Conservation (phyloP, 768 basidiomycete genomes). For the Ephemerocybe angulata region DNA sequence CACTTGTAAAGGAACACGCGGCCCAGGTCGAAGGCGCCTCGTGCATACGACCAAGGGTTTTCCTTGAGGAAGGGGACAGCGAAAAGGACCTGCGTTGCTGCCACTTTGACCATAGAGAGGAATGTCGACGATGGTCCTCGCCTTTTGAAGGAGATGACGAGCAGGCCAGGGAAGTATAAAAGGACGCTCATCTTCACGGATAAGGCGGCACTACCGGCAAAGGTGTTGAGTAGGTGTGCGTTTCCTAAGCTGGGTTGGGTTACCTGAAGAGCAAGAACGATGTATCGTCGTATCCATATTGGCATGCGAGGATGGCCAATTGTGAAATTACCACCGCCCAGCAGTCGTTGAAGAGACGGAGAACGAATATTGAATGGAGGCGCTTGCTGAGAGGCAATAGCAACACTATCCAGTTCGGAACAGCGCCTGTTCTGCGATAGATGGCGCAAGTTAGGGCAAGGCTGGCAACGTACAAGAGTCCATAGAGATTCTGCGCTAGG, state of each 20-base stretch:
- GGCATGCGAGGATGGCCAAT: conserved; percentile 63
- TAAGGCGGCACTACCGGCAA: conserved; percentile 58
- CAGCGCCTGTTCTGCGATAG: conserved; percentile 55
- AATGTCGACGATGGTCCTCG: conserved; percentile 53
- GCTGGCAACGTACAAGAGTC: conserved; percentile 63
- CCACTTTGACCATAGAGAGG: conserved; percentile 47
- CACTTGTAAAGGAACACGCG: conserved; percentile 91
- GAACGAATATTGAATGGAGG: conserved; percentile 86
- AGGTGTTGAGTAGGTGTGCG: not conserved
- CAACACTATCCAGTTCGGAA: conserved; percentile 71
- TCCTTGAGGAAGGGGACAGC: conserved; percentile 67
- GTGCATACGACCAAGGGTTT: conserved; percentile 62
- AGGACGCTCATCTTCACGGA: conserved; percentile 95
- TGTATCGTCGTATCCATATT: conserved; percentile 52
- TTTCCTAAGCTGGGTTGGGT: conserved; percentile 16
- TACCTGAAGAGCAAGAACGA: conserved; percentile 75
- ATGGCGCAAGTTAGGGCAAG: conserved; percentile 64
- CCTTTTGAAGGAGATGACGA: conserved; percentile 78
- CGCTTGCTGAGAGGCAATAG: conserved; percentile 86
- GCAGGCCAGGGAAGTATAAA: conserved; percentile 84
- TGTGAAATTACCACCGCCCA: conserved; percentile 73
- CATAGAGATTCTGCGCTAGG: conserved; percentile 78
- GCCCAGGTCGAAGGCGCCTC: conserved; percentile 79
- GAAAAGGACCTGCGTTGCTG: conserved; percentile 53
- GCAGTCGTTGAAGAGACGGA: conserved; percentile 94